phyloP scores from a whole-genome alignment of 306 rosid genomes.

The Glycine tomentella region DNA sequence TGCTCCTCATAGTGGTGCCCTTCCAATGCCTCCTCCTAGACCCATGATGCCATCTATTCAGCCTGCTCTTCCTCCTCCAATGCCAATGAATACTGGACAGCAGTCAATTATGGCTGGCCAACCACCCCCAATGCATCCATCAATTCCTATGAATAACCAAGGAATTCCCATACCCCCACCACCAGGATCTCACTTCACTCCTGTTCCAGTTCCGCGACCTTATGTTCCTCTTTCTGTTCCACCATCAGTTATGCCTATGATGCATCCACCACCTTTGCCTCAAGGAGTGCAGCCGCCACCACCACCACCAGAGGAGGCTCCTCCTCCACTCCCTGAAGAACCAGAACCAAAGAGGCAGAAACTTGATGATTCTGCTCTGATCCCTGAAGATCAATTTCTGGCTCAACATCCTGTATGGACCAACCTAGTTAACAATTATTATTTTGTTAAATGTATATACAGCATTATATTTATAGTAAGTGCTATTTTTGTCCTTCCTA shows the following conservation, averaged over 20 bases:
- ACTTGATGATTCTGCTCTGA: constrained; percentile 83
- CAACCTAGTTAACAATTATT: constrained; percentile 13
- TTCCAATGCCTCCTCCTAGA: constrained; percentile 69
- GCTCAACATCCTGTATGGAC: constrained; percentile 80
- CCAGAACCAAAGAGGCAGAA: constrained; percentile 95
- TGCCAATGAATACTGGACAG: constrained; percentile 73
- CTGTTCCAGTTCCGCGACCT: constrained; percentile 64
- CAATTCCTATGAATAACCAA: constrained; percentile 64
- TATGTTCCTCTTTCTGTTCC: constrained; percentile 63
- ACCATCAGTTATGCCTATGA: constrained; percentile 75
- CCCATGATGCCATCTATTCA: constrained; percentile 75
- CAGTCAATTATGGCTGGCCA: constrained; percentile 59
- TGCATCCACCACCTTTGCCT: constrained; percentile 89
- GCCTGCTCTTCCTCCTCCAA: constrained; percentile 71
- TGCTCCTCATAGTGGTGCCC: constrained; percentile 62
- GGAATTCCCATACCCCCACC: constrained; percentile 79
- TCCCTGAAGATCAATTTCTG: constrained; percentile 90
- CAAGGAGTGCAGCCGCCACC: constrained; percentile 92
- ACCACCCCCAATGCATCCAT: constrained; percentile 70
- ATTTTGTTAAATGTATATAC: not conserved
- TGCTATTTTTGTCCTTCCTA: constrained; percentile 12
- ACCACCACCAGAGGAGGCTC: constrained; percentile 94
- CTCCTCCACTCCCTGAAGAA: constrained; percentile 95
- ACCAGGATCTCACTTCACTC: constrained; percentile 88
- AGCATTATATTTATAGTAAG: not conserved